Base-by-base conservation (phyloP, 257 asterid species). In the Craterostigma plantagineum region DNA sequence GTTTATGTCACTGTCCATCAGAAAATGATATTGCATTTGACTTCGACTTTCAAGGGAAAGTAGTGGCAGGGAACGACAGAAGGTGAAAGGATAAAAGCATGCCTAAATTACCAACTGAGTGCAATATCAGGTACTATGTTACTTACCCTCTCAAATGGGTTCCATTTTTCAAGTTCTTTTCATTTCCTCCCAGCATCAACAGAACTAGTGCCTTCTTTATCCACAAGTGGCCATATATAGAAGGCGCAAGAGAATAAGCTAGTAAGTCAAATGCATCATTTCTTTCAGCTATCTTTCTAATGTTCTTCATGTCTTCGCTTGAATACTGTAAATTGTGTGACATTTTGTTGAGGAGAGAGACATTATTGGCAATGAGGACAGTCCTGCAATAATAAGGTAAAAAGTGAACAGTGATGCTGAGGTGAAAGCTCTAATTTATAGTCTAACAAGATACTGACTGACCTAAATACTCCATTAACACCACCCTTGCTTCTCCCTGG, bases 381-480 rank as follows among this genome's bases (percentile, higher is more conserved):
- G 98, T 87, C 81, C 98, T 86, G 49, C 76, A 76, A 35, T 18
- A 58, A 44, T 39, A 34, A 37, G 35, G 52, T 37, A 35, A 4
- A 30, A 11, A 39, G 41, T 14, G 38, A n/a, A 7, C 48, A 35
- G 9, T 10, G 45, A 41, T 36, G 16, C 16, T 9, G 41, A 27
- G 34, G 43, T 51, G 16, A 36, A 36, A 12, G 7, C 14, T 1
- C 4, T 10, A 43, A 43, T 43, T 7, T 4, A 10, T 40, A 3
- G 45, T 14, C 10, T 41, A n/a, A 14, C 11, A 1, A 46, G 16
- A 33, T 37, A 27, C 23, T n/a, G n/a, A 53, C 33, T 14, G 35
- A 86, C 97, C 94, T 87, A 85, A 87, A 82, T 48, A 82, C 92
- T 50, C 98, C 98, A 68, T 87, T 82, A 60, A 87, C 77, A 50